These are phyloP conservation scores for Epichloe sibirici DNA, from an alignment of 2,329 filamentous ascomycete genomes.

Conservation along the genomic window DNA sequence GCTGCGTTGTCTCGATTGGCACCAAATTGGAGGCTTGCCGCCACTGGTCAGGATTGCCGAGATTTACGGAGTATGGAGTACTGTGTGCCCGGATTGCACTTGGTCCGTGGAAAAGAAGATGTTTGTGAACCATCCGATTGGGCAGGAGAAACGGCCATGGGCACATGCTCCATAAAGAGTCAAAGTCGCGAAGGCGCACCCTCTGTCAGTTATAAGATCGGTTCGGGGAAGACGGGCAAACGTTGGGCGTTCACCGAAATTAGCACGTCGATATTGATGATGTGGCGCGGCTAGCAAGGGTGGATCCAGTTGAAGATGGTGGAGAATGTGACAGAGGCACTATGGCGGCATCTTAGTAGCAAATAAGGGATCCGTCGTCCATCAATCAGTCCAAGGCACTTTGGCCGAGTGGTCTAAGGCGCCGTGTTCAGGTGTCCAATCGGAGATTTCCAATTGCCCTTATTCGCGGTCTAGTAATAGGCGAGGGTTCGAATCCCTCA, in stretches of 20 bases:
- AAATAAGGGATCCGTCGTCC: rapidly evolving
- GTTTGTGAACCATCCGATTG: too few species aligned
- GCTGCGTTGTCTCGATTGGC: too few species aligned
- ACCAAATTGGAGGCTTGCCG: too few species aligned
- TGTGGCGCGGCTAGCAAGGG: not conserved
- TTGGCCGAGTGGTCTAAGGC: conserved; percentile 11
- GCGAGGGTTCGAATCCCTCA: conserved; percentile 21
- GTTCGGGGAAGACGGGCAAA: not conserved
- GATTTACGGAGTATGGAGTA: too few species aligned
- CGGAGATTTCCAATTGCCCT: not conserved
- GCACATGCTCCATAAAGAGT: not conserved
- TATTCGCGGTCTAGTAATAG: conserved; percentile 16
- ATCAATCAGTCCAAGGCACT: not conserved
- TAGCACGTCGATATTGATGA: not conserved
- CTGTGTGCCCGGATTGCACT: too few species aligned
- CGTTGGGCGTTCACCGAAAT: not conserved
- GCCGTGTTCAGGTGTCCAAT: conserved; percentile 5
- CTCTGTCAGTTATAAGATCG: not conserved
- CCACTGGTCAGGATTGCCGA: too few species aligned
- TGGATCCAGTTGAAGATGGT: not conserved
- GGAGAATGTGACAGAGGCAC: too few species aligned
- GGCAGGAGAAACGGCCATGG: too few species aligned
- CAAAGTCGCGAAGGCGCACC: not conserved
- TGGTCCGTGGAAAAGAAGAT: too few species aligned
- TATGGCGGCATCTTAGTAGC: rapidly evolving